Conservation (phyloP, 164 flowering plant species). For the Vitis cinerea region DNA sequence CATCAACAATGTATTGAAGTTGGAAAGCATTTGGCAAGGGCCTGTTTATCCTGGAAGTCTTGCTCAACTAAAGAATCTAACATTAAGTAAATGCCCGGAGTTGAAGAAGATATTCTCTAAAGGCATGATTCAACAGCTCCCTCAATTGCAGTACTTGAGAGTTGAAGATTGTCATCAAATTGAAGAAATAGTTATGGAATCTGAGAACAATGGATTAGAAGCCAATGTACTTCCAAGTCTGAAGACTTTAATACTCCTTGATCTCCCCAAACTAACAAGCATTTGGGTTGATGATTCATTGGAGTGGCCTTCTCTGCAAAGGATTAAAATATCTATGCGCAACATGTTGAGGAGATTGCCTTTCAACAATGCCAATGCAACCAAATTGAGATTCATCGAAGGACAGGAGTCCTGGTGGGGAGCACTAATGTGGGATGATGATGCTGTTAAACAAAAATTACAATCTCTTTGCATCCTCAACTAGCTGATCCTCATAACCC, state of each 20-base stretch:
- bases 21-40: slow-evolving; percentile 14
- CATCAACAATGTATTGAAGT: background rate
- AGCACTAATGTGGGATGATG: background rate
- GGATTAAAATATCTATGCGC: no score
- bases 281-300: no score
- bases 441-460: background rate
- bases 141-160: background rate
- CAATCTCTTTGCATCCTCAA: background rate
- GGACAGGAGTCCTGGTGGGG: slow-evolving; percentile 17
- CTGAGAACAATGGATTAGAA: no score
- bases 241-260: no score
- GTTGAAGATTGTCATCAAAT: no score
- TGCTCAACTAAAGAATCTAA: background rate
- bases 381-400: background rate
- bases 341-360: no score
- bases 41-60: slow-evolving; percentile 4
- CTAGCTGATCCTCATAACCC: background rate
- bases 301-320: no score
- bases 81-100: slow-evolving; percentile 6
- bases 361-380: no score
- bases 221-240: no score
- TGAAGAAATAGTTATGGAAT: no score
- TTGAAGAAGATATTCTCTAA: slow-evolving; percentile 2
- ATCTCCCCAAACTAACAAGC: no score
- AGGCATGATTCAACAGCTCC: slow-evolving; percentile 6